Evolutionary conservation across 306 rosid genomes (phyloP).

Genomic region (Prunus mume): DNA sequence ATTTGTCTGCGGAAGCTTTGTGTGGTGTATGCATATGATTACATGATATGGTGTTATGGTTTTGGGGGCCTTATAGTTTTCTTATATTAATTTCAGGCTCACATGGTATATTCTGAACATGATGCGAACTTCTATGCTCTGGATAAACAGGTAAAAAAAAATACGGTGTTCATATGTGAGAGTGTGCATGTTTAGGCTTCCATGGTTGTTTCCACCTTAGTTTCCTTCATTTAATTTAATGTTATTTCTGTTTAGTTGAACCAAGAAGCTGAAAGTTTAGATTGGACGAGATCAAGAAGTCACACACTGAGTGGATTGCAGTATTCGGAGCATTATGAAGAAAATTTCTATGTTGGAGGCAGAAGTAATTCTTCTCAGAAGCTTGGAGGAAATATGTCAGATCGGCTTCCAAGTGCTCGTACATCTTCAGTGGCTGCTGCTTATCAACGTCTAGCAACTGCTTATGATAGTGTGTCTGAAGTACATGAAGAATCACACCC

Average conservation of each 20-base stretch:
- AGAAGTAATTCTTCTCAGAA: conserved; percentile 46
- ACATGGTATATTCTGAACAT: conserved; percentile 80
- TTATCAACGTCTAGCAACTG: conserved; percentile 46
- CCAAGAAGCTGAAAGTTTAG: conserved; percentile 82
- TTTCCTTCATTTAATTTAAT: conserved; percentile 22
- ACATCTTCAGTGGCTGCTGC: conserved; percentile 84
- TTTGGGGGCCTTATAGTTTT: conserved; percentile 21
- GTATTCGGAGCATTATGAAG: conserved; percentile 47
- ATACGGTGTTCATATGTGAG: not conserved
- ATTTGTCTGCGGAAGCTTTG: not conserved
- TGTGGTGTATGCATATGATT: not conserved
- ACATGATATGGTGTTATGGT: not conserved
- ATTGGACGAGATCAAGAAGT: conserved; percentile 86
- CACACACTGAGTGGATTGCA: conserved; percentile 62
- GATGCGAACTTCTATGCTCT: conserved; percentile 79
- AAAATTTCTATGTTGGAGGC: conserved; percentile 35
- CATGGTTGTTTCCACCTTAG: conserved; percentile 10
- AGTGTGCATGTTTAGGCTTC: not conserved
- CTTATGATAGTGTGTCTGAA: conserved; percentile 28
- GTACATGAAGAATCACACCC: conserved; percentile 46
- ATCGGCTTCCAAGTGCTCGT: conserved; percentile 55
- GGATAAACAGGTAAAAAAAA: conserved; percentile 69
- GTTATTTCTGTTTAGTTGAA: conserved; percentile 57
- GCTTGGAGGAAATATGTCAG: conserved; percentile 68
- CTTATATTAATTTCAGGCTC: conserved; percentile 64